Base-by-base conservation (phyloP, 768 basidiomycete species). In the Leccinellum rugosiceps region DNA sequence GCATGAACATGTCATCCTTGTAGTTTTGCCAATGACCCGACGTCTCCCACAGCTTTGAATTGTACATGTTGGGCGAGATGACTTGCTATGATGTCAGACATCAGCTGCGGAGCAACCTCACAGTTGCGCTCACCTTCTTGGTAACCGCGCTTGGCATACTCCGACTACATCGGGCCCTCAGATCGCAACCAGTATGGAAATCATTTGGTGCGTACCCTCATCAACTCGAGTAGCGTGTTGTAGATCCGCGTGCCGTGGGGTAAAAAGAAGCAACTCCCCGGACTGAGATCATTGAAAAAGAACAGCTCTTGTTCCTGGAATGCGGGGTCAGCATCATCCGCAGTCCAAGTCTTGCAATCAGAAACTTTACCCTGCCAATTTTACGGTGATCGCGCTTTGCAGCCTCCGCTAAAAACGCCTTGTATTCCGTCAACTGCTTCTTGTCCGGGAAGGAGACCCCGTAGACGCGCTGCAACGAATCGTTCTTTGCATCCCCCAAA, bases 11-110 rank as follows among this genome's bases (percentile, higher is more conserved):
- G 75, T 93, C 94, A 53, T 98, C 95, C 71, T 90, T 87, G 79
- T 98, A 99, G 72, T 98, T 96, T 67, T 92, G 84, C 96, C 91
- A 97, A 71, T 98, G 97, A 3, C 97, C 97, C 0, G 96, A 98
- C 1, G 91, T 94, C 76, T 98, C 88, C 97, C 97, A 99, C 17
- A 99, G 82, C 72, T 98, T 96, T 58, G 84, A 81, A 80, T 96
- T 85, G 83, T 84, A 98, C 85, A 98, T 95, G 74, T 98, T 98
- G 10, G 97, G 97, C 6, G 97, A 93, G 63, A 97, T 97, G 62
- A 99, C 96, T 92, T 60, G 43, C 1, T 13, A 47, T 56, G 55
- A 48, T 51, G 52, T 71, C 54, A 66, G 57, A 49, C 44, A 25
- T 30, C 25, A 43, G 10, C 13, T 15, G 31, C 38, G 44, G 44